phyloP scores from a whole-genome alignment of 2,329 filamentous ascomycete species.

The Pezizomycotina sp. region DNA sequence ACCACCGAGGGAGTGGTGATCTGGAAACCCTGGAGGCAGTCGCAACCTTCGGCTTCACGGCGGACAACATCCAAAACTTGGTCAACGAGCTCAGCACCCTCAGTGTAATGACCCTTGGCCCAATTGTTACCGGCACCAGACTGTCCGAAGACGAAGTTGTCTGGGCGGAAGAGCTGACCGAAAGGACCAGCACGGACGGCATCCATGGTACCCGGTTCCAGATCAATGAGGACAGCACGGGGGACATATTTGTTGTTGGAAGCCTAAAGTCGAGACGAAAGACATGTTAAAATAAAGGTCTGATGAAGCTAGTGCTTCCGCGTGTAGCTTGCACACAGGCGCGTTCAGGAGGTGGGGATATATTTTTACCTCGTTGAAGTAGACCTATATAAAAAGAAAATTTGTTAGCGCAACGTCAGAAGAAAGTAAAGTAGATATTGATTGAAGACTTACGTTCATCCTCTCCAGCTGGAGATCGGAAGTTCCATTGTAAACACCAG shows the following conservation, averaged over 20 bases:
- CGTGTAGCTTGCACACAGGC: conserved; percentile 5
- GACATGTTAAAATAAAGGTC: conserved; percentile 1
- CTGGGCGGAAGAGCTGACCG: conserved; percentile 96
- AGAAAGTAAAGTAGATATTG: background rate
- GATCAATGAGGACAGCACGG: conserved; percentile 95
- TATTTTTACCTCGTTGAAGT: conserved; percentile 96
- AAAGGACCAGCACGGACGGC: conserved; percentile 96
- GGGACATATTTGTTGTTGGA: conserved; percentile 98
- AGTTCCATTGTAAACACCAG: conserved; percentile 93
- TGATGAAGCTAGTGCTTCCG: conserved; percentile 10
- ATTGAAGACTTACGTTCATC: conserved; percentile 54
- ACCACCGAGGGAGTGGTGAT: conserved; percentile 99
- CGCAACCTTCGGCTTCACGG: conserved; percentile 94
- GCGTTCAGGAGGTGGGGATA: background rate
- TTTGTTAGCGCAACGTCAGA: conserved; percentile 2
- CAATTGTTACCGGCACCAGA: conserved; percentile 99
- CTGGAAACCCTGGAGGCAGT: conserved; percentile 99
- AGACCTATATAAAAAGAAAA: conserved; percentile 35
- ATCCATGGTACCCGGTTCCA: conserved; percentile 99
- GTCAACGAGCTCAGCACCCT: conserved; percentile 97
- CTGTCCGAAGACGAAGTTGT: conserved; percentile 99
- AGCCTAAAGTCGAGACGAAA: conserved; percentile 40
- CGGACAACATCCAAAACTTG: conserved; percentile 96
- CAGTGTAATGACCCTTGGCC: conserved; percentile 99
- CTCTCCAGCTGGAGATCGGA: conserved; percentile 99